Conservation (phyloP, 345 rosid species). For the Populus davidiana region DNA sequence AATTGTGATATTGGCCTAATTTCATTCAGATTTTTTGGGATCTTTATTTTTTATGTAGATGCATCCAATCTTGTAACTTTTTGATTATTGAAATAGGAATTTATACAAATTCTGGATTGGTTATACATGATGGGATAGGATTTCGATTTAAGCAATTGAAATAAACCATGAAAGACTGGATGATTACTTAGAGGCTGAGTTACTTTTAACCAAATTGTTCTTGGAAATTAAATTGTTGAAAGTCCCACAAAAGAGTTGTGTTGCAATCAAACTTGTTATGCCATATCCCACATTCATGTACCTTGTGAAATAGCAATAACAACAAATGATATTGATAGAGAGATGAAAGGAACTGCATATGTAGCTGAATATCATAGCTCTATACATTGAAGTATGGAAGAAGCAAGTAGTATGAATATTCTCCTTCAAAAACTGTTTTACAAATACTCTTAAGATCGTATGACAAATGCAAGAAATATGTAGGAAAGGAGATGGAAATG, state of each 20-base stretch:
- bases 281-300: not conserved
- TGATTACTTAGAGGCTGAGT: not conserved
- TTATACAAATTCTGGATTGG: not conserved
- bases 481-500: too few relatives aligned
- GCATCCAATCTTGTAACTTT: not conserved
- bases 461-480: too few relatives aligned
- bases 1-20: not conserved
- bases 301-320: not conserved
- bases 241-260: not conserved
- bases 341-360: not conserved
- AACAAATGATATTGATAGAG: not conserved
- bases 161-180: not conserved
- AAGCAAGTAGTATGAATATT: too few relatives aligned
- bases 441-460: too few relatives aligned
- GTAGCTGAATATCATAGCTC: not conserved
- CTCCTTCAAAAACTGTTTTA: too few relatives aligned
- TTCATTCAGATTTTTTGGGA: not conserved
- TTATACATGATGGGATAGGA: not conserved
- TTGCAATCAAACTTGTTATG: not conserved
- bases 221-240: not conserved
- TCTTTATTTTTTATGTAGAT: not conserved
- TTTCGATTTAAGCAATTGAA: constrained; percentile 1
- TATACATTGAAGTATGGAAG: not conserved
- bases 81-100: not conserved
- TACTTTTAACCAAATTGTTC: not conserved